phyloP scores from a whole-genome alignment of 257 asterid genomes.

The Vinca minor region DNA sequence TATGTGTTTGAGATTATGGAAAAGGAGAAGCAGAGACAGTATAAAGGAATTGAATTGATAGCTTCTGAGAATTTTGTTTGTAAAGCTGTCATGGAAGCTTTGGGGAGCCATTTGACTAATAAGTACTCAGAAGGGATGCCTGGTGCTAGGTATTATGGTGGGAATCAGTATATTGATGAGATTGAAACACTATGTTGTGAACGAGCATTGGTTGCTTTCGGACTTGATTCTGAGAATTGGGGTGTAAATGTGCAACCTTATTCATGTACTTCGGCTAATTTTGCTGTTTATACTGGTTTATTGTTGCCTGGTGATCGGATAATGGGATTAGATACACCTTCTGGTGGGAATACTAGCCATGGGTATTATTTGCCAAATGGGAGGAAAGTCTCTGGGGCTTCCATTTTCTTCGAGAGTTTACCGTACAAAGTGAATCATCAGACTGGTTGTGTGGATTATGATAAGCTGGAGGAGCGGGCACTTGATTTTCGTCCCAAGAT shows the following conservation, averaged over 20 bases:
- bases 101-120: constrained; percentile 82
- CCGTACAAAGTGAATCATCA: constrained; percentile 73
- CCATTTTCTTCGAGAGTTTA: constrained; percentile 73
- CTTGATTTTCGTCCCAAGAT: constrained; percentile 85
- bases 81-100: constrained; percentile 73
- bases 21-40: constrained; percentile 80
- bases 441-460: constrained; percentile 71
- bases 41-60: constrained; percentile 67
- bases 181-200: constrained; percentile 62
- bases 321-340: constrained; percentile 89
- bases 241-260: constrained; percentile 93
- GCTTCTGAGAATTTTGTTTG: constrained; percentile 88
- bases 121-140: constrained; percentile 85
- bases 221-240: constrained; percentile 64
- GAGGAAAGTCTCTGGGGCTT: constrained; percentile 86
- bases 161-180: constrained; percentile 78
- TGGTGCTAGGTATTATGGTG: constrained; percentile 75
- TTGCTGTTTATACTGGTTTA: constrained; percentile 79
- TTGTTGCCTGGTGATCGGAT: constrained; percentile 85
- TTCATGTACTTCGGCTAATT: constrained; percentile 81
- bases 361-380: constrained; percentile 96
- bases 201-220: constrained; percentile 76
- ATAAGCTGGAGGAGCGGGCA: constrained; percentile 81
- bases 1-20: constrained; percentile 61
- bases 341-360: constrained; percentile 95